Conservation (phyloP, 495 filamentous ascomycete species). For the Halenospora varia region DNA sequence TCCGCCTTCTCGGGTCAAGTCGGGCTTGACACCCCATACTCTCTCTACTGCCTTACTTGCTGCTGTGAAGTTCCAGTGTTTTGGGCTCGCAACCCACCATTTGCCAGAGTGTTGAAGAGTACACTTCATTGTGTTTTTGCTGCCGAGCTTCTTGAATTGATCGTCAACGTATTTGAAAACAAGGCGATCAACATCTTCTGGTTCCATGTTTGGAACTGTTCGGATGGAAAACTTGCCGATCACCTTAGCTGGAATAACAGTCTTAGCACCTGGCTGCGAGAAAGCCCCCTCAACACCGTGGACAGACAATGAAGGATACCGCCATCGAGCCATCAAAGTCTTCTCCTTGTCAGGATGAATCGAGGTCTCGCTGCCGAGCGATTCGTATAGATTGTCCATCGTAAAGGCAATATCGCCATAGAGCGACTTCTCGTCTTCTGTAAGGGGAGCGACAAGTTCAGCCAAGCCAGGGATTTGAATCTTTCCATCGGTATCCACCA, state of each 20-base stretch:
- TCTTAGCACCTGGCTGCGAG: constrained; percentile 91
- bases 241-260: constrained; percentile 96
- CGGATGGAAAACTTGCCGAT: constrained; percentile 97
- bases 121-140: constrained; percentile 85
- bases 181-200: constrained; percentile 74
- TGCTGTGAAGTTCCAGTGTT: constrained; percentile 97
- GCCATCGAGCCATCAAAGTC: constrained; percentile 93
- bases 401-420: constrained; percentile 87
- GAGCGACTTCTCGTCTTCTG: constrained; percentile 77
- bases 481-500: constrained; percentile 86
- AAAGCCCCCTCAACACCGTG: constrained; percentile 97
- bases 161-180: constrained; percentile 77
- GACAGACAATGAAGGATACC: constrained; percentile 89
- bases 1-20: constrained; percentile 95
- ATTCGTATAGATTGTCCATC: constrained; percentile 91
- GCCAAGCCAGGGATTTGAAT: constrained; percentile 86
- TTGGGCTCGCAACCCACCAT: constrained; percentile 97
- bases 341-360: constrained; percentile 81
- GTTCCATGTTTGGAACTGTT: constrained; percentile 97
- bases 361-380: constrained; percentile 78
- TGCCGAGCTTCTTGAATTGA: constrained; percentile 75
- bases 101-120: constrained; percentile 83
- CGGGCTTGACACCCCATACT: constrained; percentile 88
- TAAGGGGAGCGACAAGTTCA: constrained; percentile 85
- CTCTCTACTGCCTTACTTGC: constrained; percentile 88